A percentile compares a stretch with the other conserved stretches of the same genome.
These are phyloP conservation scores for Chrysopogon serrulatus DNA, from an alignment of 176 grass and related monocot genomes.

Conservation along the genomic window DNA sequence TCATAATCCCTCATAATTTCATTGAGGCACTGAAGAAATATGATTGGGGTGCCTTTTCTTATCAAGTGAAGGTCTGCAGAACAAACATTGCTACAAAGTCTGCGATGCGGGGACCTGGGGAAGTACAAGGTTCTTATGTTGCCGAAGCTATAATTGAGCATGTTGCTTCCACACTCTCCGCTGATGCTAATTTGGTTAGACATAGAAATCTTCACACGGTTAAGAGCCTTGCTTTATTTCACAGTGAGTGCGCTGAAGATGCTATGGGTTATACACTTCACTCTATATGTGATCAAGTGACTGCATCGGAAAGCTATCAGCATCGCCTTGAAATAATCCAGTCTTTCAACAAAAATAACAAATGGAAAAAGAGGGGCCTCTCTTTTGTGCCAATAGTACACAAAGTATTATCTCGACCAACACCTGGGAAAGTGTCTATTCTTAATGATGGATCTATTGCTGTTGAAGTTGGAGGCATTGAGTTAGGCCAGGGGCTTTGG, in stretches of 20 bases:
- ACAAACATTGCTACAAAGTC: slow-evolving; percentile 78
- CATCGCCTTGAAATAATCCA: slow-evolving; percentile 47
- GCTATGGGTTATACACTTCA: slow-evolving; percentile 62
- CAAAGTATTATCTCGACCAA: slow-evolving; percentile 50
- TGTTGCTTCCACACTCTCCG: slow-evolving; percentile 61
- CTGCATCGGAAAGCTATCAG: slow-evolving; percentile 39
- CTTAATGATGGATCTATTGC: slow-evolving; percentile 85
- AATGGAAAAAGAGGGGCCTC: slow-evolving; percentile 82
- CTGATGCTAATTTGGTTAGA: slow-evolving; percentile 66
- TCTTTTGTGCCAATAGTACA: slow-evolving; percentile 72
- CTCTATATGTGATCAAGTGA: slow-evolving; percentile 64
- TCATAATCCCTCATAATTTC: slow-evolving; percentile 65
- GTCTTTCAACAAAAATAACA: slow-evolving; percentile 66
- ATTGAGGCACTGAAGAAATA: slow-evolving; percentile 81
- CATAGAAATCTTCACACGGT: slow-evolving; percentile 84
- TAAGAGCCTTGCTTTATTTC: slow-evolving; percentile 75
- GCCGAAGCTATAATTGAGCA: slow-evolving; percentile 91
- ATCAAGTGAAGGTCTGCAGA: slow-evolving; percentile 81
- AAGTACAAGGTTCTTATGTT: slow-evolving; percentile 89
- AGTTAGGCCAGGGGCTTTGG: slow-evolving; percentile 92
- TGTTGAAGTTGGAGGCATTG: slow-evolving; percentile 98
- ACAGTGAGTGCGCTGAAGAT: slow-evolving; percentile 64
- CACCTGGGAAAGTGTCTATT: slow-evolving; percentile 82
- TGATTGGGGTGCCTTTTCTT: slow-evolving; percentile 94
- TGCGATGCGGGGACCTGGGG: slow-evolving; percentile 91